Base-by-base conservation (phyloP, 768 basidiomycete genomes). In the Mycena polygramma region DNA sequence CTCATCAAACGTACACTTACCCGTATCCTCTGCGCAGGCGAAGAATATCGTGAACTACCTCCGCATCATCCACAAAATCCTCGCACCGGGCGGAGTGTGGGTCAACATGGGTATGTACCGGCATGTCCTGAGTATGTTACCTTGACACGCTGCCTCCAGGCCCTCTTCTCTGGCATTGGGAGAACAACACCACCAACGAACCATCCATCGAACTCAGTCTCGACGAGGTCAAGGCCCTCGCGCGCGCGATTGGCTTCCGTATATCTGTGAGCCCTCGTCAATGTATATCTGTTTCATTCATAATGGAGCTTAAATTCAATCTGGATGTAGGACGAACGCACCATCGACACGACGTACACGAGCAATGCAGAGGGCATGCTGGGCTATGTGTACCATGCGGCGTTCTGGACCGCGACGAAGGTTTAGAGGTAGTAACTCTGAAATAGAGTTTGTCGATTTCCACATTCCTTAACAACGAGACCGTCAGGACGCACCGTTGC, bases 121-220 rank as follows among this genome's bases (percentile, higher is more conserved):
- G 7, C 41, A 57, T 35, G 36, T 24, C 41, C 15, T 41, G n/a
- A n/a, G 3, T 35, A 26, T 55, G 13, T 46, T 59, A 24, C 54
- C 48, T 10, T 58, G n/a, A 35, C 45, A 35, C 26, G 19, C 45
- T 30, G 9, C 24, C 19, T 35, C 20, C 46, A 92, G 96, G 97
- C 4, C 97, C 97, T 0, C 82, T 97, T 1, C 81, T 98, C n/a
- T 99, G 97, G 97, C 97, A 99, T 78, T 98, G 91, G 80, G 97
- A 98, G 77, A 97, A 97, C 80, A 96, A 94, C 76, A 85, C 79
- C 63, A 89, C 90, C 49, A 89, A 90, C 71, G 95, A 97, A 72
- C 86, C 90, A 0, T 95, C 94, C 1, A 86, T 99, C 43, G 97
- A 98, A 80, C 85, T 98, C 20, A 92, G 91, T 75, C 81, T 98